These are phyloP conservation scores for Moniliella sp. DNA, from an alignment of 1,284 basidiomycete genomes.

Conservation along the genomic window DNA sequence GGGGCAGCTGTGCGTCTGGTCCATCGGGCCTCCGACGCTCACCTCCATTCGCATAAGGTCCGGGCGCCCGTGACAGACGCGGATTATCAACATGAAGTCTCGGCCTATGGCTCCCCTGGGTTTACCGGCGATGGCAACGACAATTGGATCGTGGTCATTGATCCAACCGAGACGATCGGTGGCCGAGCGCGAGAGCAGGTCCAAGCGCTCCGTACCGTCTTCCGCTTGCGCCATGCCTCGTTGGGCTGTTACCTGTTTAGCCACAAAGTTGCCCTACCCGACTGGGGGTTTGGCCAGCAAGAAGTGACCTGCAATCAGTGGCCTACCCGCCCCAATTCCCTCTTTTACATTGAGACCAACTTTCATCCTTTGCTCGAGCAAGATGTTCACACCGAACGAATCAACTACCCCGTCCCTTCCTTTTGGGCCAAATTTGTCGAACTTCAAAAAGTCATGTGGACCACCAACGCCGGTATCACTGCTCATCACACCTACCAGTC, in stretches of 20 bases:
- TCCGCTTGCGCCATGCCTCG: conserved; percentile 61
- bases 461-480: conserved; percentile 84
- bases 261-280: conserved; percentile 86
- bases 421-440: conserved; percentile 80
- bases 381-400: background rate
- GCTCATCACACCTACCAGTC: conserved; percentile 87
- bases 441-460: conserved; percentile 87
- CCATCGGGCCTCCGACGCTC: conserved; percentile 60
- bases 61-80: conserved; percentile 90
- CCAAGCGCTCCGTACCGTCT: conserved; percentile 58
- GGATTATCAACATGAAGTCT: conserved; percentile 97
- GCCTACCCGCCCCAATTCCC: conserved; percentile 61
- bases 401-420: conserved; percentile 60
- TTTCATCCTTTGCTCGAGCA: conserved; percentile 41
- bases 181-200: too few relatives aligned
- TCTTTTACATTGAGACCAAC: conserved; percentile 86
- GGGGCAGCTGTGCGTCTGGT: conserved; percentile 59
- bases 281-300: conserved; percentile 94
- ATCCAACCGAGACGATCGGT: conserved; percentile 46
- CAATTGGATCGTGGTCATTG: conserved; percentile 80
- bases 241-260: conserved; percentile 91
- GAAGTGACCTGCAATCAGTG: conserved; percentile 95
- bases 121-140: conserved; percentile 75
- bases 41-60: conserved; percentile 65
- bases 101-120: conserved; percentile 69